Evolutionary conservation across 2,329 filamentous ascomycete genomes (phyloP), one percentile per base, ranked within the genome.

Genomic region (Diaporthe nobilis): DNA sequence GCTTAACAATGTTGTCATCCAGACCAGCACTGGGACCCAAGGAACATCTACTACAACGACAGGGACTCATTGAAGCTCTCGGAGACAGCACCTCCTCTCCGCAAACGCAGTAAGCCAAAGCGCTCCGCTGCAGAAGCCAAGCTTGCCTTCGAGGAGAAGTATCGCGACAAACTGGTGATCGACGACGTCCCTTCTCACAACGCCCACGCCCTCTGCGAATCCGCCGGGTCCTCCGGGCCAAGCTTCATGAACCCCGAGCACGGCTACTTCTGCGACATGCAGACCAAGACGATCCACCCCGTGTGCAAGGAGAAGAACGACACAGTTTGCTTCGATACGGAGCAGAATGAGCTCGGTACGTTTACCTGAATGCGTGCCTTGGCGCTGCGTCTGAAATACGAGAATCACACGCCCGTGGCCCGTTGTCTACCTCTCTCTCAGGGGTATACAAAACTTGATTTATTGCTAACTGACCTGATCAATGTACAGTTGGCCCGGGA

Each of bases 251-350:
- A 63, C 17, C 39, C 37, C 10, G 39, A 31, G 60, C 13, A 63
- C 22, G 60, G 60, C 60, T 63, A 44, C 15, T 63, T 31, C n/a
- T 63, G 60, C 37, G 60, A 63, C 60, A 63, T 63, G 60, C 25
- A 31, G 15, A 47, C 60, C 6, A 63, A 47, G 39, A 25, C 6
- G 4, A 25, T 47, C 22, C 25, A 63, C 9, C 60, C 39, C 2
- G n/a, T 63, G 8, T 63, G 39, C 42, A 28, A 17, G 60, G 12
- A 9, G 4, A 13, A 47, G 39, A 31, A 47, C 13, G 15, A 9
- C 39, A 63, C 13, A 13, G 7, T 22, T 4, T 63, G 60, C 25
- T 63, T 63, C 25, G 60, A 63, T 28, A 31, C 22, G 39, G 60
- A 63, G n/a, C 60, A 47, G 60, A 47, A 17, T 4, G n/a, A 63